Evolutionary conservation across 805 yeast genomes (phyloP), one percentile per base, ranked within the genome.

Genomic region (Pichia gijzeniarum): DNA sequence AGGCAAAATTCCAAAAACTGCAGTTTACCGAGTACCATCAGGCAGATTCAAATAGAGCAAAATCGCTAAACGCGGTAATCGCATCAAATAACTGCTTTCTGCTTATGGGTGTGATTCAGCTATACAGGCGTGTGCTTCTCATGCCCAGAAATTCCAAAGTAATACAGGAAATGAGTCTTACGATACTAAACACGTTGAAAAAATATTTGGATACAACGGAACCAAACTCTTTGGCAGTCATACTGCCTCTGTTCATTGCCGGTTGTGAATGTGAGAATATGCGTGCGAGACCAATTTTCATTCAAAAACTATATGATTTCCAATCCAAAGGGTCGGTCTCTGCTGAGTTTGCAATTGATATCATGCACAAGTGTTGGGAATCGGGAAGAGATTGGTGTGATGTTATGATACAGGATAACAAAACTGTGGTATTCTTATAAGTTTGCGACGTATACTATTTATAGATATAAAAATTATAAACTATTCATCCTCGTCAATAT

Each of bases 311-410:
- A 53, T 50, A 58, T 4, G 60, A 57, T 13, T 65, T 79, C 54
- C 67, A 67, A 9, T 53, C 52, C n/a, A 67, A 68, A 49, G 75
- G 80, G 7, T 61, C 74, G 4, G 60, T 61, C 1, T 54, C 60
- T 12, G 64, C 67, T 4, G 45, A 48, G 5, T 35, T 48, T 40
- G 66, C 64, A 5, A 28, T 55, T 12, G 67, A 61, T 32, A 67
- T 78, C 4, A 73, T 79, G 73, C 57, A 60, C 35, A 56, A 69
- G 49, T 74, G 81, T 54, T 80, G 85, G 86, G 60, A 63, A 4
- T 65, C 72, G 0, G 73, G 74, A 18, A 66, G 66, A 39, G 73
- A 75, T 44, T 79, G 84, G 84, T 62, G 69, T 48, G 68, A 68
- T 22, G 67, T 77, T 0, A 64, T 80, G 43, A 59, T 58, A 30